A percentile compares a stretch with the other conserved stretches of the same genome.
These are phyloP conservation scores for Aureobasidium sp. DNA, from an alignment of 2,329 filamentous ascomycete species.

Conservation along the genomic window DNA sequence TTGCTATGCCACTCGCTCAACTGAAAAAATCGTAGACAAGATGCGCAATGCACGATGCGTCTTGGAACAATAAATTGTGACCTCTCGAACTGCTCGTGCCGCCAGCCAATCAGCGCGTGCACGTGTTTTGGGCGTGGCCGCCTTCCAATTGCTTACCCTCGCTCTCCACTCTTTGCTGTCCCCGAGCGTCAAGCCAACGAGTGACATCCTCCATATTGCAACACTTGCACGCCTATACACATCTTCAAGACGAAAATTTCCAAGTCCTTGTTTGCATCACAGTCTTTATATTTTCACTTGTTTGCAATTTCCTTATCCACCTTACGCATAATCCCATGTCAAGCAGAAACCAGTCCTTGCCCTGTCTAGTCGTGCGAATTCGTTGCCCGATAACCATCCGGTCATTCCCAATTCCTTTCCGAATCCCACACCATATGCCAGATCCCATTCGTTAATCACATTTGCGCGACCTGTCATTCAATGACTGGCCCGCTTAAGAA, in stretches of 20 bases:
- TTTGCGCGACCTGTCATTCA: not conserved
- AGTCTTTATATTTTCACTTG: not conserved
- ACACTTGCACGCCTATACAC: not conserved
- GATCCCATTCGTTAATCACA: not conserved
- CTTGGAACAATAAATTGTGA: not conserved
- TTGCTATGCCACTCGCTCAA: not conserved
- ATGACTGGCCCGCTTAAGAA: not conserved
- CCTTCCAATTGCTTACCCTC: not conserved
- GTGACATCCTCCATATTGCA: not conserved
- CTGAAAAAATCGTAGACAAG: not conserved
- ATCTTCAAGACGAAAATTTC: not conserved
- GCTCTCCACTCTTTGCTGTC: not conserved
- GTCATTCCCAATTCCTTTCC: not conserved
- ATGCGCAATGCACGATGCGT: constrained; percentile 1
- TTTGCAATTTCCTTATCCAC: not conserved
- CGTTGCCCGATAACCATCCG: not conserved
- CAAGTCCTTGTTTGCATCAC: not conserved
- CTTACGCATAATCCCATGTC: constrained; percentile 1
- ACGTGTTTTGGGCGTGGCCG: not conserved
- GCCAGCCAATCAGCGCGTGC: constrained; percentile 5
- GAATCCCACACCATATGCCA: not conserved
- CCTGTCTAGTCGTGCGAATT: not conserved
- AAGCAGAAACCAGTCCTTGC: constrained; percentile 11
- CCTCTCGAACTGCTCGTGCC: not conserved
- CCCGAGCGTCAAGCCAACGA: not conserved